Conservation (phyloP, 2,329 filamentous ascomycete genomes). For the Daldinia sp. region DNA sequence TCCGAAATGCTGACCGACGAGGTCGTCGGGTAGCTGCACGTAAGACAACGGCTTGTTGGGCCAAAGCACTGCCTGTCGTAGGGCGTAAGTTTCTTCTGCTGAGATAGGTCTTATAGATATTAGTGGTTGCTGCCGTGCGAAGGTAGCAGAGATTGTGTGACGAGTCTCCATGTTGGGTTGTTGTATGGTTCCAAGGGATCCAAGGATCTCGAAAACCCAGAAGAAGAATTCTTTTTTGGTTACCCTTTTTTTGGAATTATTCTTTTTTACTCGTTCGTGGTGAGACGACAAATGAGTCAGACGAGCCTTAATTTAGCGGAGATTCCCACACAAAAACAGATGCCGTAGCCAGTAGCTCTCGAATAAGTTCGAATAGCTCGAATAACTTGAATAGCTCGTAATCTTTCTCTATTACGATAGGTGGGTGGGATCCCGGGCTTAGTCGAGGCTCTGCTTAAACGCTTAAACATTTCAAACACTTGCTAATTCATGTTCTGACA, state of each 20-base stretch:
- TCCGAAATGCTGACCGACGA: constrained; percentile 43
- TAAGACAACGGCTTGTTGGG: constrained; percentile 43
- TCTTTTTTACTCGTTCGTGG: constrained; percentile 7
- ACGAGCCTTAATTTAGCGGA: constrained; percentile 12
- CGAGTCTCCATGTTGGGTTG: constrained; percentile 37
- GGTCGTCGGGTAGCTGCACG: constrained; percentile 45
- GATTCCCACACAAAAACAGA: background rate
- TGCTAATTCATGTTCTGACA: constrained; percentile 34
- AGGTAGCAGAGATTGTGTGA: constrained; percentile 14
- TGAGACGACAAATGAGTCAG: constrained; percentile 22
- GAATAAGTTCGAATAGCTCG: background rate
- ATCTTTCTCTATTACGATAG: background rate
- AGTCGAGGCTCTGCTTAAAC: constrained; percentile 17
- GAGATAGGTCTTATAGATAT: constrained; percentile 39
- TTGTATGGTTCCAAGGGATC: constrained; percentile 28
- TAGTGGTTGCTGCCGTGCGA: constrained; percentile 15
- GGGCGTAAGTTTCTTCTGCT: constrained; percentile 39
- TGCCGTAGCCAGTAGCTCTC: background rate
- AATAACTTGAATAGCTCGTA: background rate
- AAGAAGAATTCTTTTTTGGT: constrained; percentile 1
- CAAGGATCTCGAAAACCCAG: constrained; percentile 1
- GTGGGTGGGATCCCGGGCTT: background rate
- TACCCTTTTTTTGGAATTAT: background rate
- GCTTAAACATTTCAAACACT: constrained; percentile 16
- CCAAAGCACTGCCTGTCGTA: constrained; percentile 46